A percentile compares a stretch with the other conserved stretches of the same genome.
Evolutionary conservation across 2,329 filamentous ascomycete species (phyloP).

Genomic region (Aureobasidium vineae): DNA sequence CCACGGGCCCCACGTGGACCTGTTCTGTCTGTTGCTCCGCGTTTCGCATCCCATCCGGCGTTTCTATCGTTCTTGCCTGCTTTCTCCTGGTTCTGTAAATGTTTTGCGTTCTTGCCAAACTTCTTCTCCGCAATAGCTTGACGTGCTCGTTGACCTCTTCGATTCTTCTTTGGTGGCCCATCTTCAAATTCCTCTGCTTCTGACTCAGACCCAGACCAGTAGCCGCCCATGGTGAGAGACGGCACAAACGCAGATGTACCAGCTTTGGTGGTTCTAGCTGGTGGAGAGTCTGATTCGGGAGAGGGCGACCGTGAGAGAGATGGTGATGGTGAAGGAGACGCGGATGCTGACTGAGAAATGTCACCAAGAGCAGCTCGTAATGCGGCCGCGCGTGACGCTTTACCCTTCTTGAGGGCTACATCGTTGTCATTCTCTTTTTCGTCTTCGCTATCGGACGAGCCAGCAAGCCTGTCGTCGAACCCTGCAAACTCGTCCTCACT

Average conservation of each 20-base stretch:
- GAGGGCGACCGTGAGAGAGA: constrained; percentile 33
- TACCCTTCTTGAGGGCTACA: constrained; percentile 31
- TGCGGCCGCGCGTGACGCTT: constrained; percentile 20
- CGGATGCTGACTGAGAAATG: constrained; percentile 32
- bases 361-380: constrained; percentile 29
- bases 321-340: constrained; percentile 31
- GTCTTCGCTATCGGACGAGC: constrained; percentile 38
- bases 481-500: constrained; percentile 32
- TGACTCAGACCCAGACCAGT: constrained; percentile 72
- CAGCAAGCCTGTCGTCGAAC: constrained; percentile 44
- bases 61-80: constrained; percentile 43
- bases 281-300: constrained; percentile 29
- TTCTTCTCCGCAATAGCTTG: constrained; percentile 80
- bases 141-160: constrained; percentile 72
- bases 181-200: constrained; percentile 61
- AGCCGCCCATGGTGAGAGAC: constrained; percentile 71
- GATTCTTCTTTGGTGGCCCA: constrained; percentile 63
- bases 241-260: constrained; percentile 65
- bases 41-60: constrained; percentile 58
- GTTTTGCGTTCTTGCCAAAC: constrained; percentile 68
- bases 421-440: constrained; percentile 34
- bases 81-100: constrained; percentile 52
- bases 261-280: constrained; percentile 32
- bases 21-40: constrained; percentile 51
- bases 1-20: constrained; percentile 28